A percentile compares a stretch with the other conserved stretches of the same genome.
Conservation (phyloP, 2,329 filamentous ascomycete species). For the Xylariaceae sp. region DNA sequence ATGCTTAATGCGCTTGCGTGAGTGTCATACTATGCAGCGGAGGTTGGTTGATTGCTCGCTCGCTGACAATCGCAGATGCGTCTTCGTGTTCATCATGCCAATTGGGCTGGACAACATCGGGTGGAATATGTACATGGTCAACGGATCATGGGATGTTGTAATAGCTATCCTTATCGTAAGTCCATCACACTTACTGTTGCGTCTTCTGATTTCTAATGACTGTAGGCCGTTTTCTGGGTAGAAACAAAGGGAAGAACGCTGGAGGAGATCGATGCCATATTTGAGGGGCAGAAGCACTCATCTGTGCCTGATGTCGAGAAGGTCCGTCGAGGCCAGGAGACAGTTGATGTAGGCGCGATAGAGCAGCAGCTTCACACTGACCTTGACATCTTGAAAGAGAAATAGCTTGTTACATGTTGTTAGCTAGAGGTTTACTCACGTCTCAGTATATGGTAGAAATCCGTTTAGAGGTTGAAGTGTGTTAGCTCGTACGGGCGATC, state of each 20-base stretch:
- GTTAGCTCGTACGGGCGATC: too few relatives aligned
- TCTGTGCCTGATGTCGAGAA: slow-evolving; percentile 23
- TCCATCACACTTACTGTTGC: slow-evolving; percentile 1
- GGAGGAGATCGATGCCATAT: slow-evolving; percentile 34
- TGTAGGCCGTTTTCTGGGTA: slow-evolving; percentile 29
- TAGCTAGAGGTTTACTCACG: too few relatives aligned
- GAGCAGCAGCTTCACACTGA: slow-evolving; percentile 14
- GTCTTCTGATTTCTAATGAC: slow-evolving; percentile 1
- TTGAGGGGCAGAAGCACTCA: slow-evolving; percentile 30
- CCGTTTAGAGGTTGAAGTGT: too few relatives aligned
- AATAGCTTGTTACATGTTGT: too few relatives aligned
- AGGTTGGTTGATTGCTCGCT: background rate
- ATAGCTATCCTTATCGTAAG: slow-evolving; percentile 34
- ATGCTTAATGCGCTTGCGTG: slow-evolving; percentile 27
- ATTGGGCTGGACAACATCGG: slow-evolving; percentile 38
- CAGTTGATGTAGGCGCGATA: slow-evolving; percentile 15
- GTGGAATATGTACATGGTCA: slow-evolving; percentile 45
- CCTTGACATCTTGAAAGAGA: background rate
- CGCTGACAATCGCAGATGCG: slow-evolving; percentile 10
- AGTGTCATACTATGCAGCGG: slow-evolving; percentile 1
- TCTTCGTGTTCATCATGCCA: slow-evolving; percentile 37
- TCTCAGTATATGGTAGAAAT: too few relatives aligned
- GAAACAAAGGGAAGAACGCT: slow-evolving; percentile 35
- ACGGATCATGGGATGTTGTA: slow-evolving; percentile 38
- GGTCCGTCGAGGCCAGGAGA: slow-evolving; percentile 18